Base-by-base conservation (phyloP, 768 basidiomycete genomes). In the Pleurotus platypus region DNA sequence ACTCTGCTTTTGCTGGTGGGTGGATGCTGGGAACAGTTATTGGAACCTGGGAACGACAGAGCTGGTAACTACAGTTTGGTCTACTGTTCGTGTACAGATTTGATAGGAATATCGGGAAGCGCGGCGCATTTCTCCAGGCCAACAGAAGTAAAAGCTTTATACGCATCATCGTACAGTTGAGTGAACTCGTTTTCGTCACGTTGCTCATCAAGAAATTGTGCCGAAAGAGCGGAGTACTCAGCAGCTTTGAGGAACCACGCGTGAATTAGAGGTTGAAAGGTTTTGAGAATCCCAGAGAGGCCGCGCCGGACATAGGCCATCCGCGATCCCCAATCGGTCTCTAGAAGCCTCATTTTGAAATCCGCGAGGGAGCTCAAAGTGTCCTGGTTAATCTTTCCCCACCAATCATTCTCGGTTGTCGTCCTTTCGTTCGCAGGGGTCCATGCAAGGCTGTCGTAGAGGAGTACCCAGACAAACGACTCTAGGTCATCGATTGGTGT, bases 401-500 rank as follows among this genome's bases (percentile, higher is more conserved):
- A 45, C 50, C 50, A 54, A 46, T 4, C n/a, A 2, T n/a, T 38
- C 37, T 58, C 57, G 13, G 26, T 22, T n/a, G 38, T 30, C 13
- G 38, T 20, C 38, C 40, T 45, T 58, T 49, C 15, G n/a, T 13
- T 43, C 20, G 24, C 26, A 55, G 30, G 35, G 12, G 27, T 47
- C 42, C 39, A 45, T 27, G 50, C 50, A 11, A 58, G 35, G n/a
- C 24, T 13, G 22, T 18, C 38, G 24, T 50, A 57, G 15, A 57
- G 37, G 48, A 57, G 48, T 7, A 57, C 57, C 57, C 57, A 57
- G 2, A 40, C 47, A 38, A 57, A 57, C 16, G 48, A 50, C 40
- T 57, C 57, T 8, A 57, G 46, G 27, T 50, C 57, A 43, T 57
- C 57, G 11, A 57, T 49, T 18, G 57, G 46, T 4, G 48, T 57